These are phyloP conservation scores for Xylaria sp. DNA, from an alignment of 2,329 filamentous ascomycete genomes.

Conservation along the genomic window DNA sequence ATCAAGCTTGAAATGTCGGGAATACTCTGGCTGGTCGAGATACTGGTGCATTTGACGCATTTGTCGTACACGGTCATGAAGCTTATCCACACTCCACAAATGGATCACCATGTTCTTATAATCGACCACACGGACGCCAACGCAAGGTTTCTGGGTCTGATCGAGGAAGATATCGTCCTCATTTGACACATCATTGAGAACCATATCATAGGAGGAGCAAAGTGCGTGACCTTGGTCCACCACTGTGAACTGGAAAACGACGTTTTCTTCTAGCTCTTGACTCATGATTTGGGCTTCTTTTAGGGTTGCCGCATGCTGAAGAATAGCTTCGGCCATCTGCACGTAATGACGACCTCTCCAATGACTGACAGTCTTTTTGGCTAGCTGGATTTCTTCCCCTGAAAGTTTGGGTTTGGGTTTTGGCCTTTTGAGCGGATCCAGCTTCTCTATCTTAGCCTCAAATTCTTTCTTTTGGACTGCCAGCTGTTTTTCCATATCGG, in stretches of 20 bases:
- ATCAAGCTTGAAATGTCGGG: constrained; percentile 89
- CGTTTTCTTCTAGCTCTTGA: constrained; percentile 91
- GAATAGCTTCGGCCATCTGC: constrained; percentile 89
- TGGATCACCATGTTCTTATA: constrained; percentile 88
- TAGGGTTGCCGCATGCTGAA: constrained; percentile 86
- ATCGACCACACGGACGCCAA: constrained; percentile 90
- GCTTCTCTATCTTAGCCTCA: constrained; percentile 83
- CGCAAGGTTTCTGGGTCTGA: constrained; percentile 85
- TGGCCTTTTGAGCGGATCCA: constrained; percentile 72
- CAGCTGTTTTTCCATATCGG: constrained; percentile 89
- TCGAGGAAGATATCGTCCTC: constrained; percentile 88
- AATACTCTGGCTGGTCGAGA: constrained; percentile 92
- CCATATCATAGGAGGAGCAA: constrained; percentile 95
- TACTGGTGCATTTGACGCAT: constrained; percentile 99
- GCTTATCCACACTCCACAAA: constrained; percentile 93
- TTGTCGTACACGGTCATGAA: constrained; percentile 84
- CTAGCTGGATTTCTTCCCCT: constrained; percentile 77
- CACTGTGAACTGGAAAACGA: constrained; percentile 94
- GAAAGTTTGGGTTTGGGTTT: constrained; percentile 73
- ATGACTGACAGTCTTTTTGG: constrained; percentile 72
- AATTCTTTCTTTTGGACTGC: constrained; percentile 85
- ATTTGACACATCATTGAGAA: constrained; percentile 87
- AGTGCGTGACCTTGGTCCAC: constrained; percentile 88
- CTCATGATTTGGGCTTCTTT: constrained; percentile 99
- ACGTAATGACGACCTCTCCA: constrained; percentile 91